A percentile compares a stretch with the other conserved stretches of the same genome.
These are phyloP conservation scores for Hemisphaericaspora lyxosophila DNA, from an alignment of 1,139 yeast species.

Conservation along the genomic window DNA sequence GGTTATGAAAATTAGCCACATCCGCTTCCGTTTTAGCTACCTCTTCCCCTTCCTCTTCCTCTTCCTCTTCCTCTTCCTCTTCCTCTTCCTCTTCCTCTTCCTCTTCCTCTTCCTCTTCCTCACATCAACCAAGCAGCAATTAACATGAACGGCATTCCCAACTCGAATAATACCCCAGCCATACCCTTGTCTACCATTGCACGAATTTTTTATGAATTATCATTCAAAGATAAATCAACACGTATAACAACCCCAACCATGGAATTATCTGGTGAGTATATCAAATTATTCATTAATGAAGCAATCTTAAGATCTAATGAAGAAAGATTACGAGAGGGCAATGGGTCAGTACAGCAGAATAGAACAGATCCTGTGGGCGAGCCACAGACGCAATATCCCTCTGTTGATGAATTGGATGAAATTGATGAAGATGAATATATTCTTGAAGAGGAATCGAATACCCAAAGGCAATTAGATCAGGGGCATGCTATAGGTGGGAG, in stretches of 20 bases:
- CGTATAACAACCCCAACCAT: conserved; percentile 51
- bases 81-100: too few species aligned
- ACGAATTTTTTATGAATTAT: conserved; percentile 51
- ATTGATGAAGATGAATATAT: conserved; percentile 16
- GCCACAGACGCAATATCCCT: conserved; percentile 22
- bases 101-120: too few species aligned
- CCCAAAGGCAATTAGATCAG: conserved; percentile 21
- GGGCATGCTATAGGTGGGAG: conserved; percentile 10
- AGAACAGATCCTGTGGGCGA: conserved; percentile 37
- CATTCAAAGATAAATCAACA: conserved; percentile 50
- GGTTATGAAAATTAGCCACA: too few species aligned
- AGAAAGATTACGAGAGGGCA: conserved; percentile 37
- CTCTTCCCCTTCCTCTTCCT: too few species aligned
- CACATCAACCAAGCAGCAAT: too few species aligned
- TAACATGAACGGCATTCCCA: not conserved
- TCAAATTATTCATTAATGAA: conserved; percentile 60
- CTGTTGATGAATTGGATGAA: conserved; percentile 16
- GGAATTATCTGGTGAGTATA: conserved; percentile 54
- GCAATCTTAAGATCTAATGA: conserved; percentile 65
- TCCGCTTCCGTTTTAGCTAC: too few species aligned
- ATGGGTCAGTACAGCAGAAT: conserved; percentile 27
- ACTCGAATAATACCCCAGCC: not conserved
- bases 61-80: too few species aligned
- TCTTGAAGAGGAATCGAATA: conserved; percentile 16
- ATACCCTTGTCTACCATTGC: conserved; percentile 51